These are phyloP conservation scores for Pythium phragmitis DNA, from an alignment of 352 stramenopile species.

Conservation along the genomic window DNA sequence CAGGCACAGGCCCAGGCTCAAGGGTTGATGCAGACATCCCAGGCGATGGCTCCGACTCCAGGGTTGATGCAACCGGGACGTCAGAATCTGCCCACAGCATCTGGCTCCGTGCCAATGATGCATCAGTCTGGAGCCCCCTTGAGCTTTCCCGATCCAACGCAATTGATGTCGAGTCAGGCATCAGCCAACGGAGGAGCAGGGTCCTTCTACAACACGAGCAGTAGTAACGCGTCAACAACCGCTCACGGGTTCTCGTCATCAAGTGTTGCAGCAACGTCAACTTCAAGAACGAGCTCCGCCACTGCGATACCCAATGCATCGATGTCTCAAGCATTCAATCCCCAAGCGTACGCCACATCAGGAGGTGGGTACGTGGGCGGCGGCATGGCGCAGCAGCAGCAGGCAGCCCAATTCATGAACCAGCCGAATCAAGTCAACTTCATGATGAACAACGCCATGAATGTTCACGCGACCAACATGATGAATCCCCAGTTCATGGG, in stretches of 20 bases:
- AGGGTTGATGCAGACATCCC: conserved; percentile 2
- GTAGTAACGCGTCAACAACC: background rate
- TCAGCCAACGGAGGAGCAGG: background rate
- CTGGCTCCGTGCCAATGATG: background rate
- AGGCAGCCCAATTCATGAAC: conserved; percentile 10
- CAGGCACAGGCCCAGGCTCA: background rate
- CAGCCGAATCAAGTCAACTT: conserved; percentile 14
- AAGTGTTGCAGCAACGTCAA: background rate
- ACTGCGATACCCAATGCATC: background rate
- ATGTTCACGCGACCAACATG: conserved; percentile 31
- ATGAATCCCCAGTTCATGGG: conserved; percentile 58
- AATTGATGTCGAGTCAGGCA: background rate
- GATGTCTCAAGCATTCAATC: conserved; percentile 10
- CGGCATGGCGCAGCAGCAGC: conserved; percentile 6
- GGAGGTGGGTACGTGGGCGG: conserved; percentile 6
- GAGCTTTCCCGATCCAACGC: background rate
- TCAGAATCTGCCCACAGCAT: background rate
- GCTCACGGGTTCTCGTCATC: background rate
- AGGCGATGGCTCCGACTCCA: background rate
- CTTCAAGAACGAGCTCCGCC: conserved; percentile 1
- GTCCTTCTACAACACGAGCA: background rate
- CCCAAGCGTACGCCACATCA: conserved; percentile 9
- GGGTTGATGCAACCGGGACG: conserved; percentile 1
- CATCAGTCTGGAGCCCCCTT: conserved; percentile 6
- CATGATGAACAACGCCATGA: conserved; percentile 21